These are phyloP conservation scores for Podaxis carcinomalis DNA, from an alignment of 768 basidiomycete genomes.

Conservation along the genomic window DNA sequence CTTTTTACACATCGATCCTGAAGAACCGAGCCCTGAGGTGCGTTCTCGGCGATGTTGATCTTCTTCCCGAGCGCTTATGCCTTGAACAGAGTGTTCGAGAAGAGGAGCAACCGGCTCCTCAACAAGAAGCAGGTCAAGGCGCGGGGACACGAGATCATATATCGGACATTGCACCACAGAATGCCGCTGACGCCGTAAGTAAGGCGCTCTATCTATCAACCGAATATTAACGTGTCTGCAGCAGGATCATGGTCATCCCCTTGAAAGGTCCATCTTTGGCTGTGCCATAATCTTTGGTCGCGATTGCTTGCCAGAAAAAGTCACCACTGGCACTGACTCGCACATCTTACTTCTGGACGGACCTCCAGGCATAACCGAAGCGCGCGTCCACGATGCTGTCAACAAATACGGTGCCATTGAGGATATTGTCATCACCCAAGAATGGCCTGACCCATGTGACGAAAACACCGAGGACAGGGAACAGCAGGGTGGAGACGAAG, in stretches of 20 bases:
- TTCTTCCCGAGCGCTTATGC: not conserved
- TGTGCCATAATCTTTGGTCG: slow-evolving; percentile 28
- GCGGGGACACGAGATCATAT: not conserved
- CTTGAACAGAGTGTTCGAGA: not conserved
- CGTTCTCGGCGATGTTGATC: not conserved
- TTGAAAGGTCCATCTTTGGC: slow-evolving; percentile 19
- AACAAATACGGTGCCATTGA: slow-evolving; percentile 9
- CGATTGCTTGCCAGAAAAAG: slow-evolving; percentile 25
- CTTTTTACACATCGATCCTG: slow-evolving; percentile 24
- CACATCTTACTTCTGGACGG: not conserved
- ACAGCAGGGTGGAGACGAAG: not conserved
- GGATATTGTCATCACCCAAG: slow-evolving; percentile 4
- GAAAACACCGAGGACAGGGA: not conserved
- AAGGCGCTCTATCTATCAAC: not conserved
- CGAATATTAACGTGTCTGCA: not conserved
- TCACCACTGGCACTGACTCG: slow-evolving; percentile 35
- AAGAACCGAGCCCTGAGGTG: slow-evolving; percentile 12
- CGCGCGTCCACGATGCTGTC: slow-evolving; percentile 7
- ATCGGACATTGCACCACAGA: slow-evolving; percentile 2
- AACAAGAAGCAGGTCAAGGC: not conserved
- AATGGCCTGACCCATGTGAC: not conserved
- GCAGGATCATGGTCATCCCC: slow-evolving; percentile 9
- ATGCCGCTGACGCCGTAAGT: not conserved
- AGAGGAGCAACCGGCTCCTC: not conserved
- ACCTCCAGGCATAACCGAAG: slow-evolving; percentile 3